Evolutionary conservation across 805 yeast genomes (phyloP).

Genomic region (Saccharomycopsis sp.): DNA sequence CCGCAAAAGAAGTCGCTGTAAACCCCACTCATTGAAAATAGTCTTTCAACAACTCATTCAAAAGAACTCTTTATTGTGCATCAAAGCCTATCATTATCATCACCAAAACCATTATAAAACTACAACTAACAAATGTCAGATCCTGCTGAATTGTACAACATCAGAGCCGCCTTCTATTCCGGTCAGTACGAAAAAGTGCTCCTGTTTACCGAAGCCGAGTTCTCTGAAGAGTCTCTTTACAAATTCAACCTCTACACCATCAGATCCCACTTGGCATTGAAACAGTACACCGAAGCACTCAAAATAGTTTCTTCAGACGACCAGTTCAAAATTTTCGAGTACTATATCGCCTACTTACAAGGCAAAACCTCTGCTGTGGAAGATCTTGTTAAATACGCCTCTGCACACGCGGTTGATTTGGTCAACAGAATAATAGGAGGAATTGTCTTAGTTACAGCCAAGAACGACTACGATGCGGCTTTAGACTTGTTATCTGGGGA

Average conservation of each 20-base stretch:
- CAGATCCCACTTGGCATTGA: constrained; percentile 30
- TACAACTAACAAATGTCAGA: constrained; percentile 4
- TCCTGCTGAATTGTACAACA: constrained; percentile 40
- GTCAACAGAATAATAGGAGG: constrained; percentile 23
- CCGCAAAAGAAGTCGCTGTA: too few relatives aligned
- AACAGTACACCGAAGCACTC: constrained; percentile 22
- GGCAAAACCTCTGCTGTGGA: constrained; percentile 22
- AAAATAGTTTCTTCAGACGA: constrained; percentile 3
- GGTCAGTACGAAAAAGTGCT: constrained; percentile 46
- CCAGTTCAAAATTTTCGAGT: constrained; percentile 28
- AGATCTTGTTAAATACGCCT: constrained; percentile 24
- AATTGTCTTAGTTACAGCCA: constrained; percentile 24
- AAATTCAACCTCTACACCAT: constrained; percentile 29
- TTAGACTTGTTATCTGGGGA: constrained; percentile 1
- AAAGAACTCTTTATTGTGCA: too few relatives aligned
- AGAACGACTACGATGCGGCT: constrained; percentile 22
- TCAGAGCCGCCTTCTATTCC: constrained; percentile 55
- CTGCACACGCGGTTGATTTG: constrained; percentile 20
- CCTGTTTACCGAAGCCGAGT: constrained; percentile 33
- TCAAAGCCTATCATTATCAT: too few relatives aligned
- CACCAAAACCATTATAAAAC: too few relatives aligned
- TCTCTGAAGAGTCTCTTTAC: constrained; percentile 28
- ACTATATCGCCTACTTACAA: constrained; percentile 26
- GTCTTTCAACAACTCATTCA: too few relatives aligned
- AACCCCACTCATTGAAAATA: too few relatives aligned